Evolutionary conservation across 345 rosid species (phyloP).

Genomic region (Microthlaspi erraticum): DNA sequence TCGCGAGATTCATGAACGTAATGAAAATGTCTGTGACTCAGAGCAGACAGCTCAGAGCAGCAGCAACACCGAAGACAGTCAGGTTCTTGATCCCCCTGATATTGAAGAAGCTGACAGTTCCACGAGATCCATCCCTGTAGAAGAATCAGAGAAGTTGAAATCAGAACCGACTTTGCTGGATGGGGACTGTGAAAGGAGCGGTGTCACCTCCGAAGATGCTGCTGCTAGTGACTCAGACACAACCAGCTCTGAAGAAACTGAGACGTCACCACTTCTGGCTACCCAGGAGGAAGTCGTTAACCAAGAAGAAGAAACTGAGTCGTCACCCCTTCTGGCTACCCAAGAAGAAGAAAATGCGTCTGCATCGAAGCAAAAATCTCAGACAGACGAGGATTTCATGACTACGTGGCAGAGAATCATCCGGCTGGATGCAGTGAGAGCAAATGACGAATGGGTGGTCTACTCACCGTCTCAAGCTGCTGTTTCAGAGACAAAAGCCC

Average conservation of each 20-base stretch:
- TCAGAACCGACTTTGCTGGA: conserved; percentile 46
- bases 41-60: conserved; percentile 51
- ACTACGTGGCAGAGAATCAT: conserved; percentile 88
- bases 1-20: conserved; percentile 47
- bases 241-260: conserved; percentile 63
- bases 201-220: conserved; percentile 53
- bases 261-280: conserved; percentile 49
- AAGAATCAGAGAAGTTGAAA: conserved; percentile 41
- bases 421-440: conserved; percentile 89
- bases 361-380: conserved; percentile 44
- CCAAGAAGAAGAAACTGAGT: conserved; percentile 58
- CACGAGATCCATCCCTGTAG: conserved; percentile 43
- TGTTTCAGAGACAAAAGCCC: conserved; percentile 63
- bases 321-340: conserved; percentile 46
- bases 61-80: conserved; percentile 53
- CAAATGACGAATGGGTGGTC: conserved; percentile 75
- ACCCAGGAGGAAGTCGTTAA: conserved; percentile 43
- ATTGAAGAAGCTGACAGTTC: conserved; percentile 51
- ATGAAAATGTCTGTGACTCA: conserved; percentile 48
- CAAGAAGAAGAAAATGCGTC: conserved; percentile 48
- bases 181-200: conserved; percentile 55
- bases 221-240: conserved; percentile 56
- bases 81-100: conserved; percentile 54
- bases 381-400: conserved; percentile 70
- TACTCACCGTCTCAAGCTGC: conserved; percentile 76